Evolutionary conservation across 768 basidiomycete species (phyloP), one percentile per base, ranked within the genome.

Genomic region (Nidularia pulvinata): DNA sequence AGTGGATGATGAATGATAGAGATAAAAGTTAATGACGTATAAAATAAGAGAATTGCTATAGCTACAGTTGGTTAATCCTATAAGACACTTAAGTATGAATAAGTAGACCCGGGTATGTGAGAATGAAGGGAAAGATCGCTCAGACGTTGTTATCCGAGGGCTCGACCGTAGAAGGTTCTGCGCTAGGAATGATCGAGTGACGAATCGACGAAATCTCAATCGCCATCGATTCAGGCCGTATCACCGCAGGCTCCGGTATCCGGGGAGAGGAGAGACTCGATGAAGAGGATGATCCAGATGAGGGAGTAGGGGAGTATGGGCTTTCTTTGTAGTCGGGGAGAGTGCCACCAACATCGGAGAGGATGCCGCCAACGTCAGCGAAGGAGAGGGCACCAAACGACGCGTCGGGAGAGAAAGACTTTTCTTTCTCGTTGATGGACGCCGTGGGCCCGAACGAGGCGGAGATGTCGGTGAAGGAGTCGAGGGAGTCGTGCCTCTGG

Each of bases 401-500:
- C 3, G 69, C 55, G n/a, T 65, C 68, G 14, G 71, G 68, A 1
- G 62, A 61, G 57, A 69, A 69, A 1, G 55, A 53, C 33, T 70
- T 61, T n/a, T 71, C 64, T 51, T 74, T 72, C 50, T 71, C 67
- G 46, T 61, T 54, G 47, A 77, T 59, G 10, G 71, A 71, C 13
- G 70, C 71, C n/a, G 69, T 73, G 39, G 77, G 79, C 6, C 56
- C 66, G 61, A 76, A 65, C 6, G 69, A 70, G 14, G 61, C 59
- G 11, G 78, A 78, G 49, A 79, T 62, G 54, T 74, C 71, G 33
- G 77, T 75, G 63, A 79, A 72, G 0, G 83, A 84, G 37, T 71
- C 68, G 13, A 80, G 53, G 5, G 81, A 81, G 53, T 78, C 78
- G 50, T 73, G 78, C 58, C 77, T 80, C 57, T 69, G 71, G 48